Evolutionary conservation across 2,329 filamentous ascomycete species (phyloP), one percentile per base, ranked within the genome.

Genomic region (Sarocladiaceae sp.): DNA sequence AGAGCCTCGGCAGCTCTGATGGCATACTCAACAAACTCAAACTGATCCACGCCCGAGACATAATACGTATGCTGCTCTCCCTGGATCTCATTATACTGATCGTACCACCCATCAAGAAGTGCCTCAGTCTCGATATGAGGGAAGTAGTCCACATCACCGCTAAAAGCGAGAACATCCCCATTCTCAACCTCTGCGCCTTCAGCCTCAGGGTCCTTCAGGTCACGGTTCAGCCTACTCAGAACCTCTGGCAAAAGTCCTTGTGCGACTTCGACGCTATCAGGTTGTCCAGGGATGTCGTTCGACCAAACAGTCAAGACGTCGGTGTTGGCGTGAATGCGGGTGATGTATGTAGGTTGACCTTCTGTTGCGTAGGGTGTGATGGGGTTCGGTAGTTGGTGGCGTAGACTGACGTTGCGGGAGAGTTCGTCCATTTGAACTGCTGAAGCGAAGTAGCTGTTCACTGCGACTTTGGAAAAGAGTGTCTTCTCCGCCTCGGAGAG

Each of bases 101-200:
- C 39, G n/a, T 42, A 42, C 39, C 39, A 42, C 17, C 39, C 39
- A 25, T 42, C 39, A 25, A 42, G 39, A n/a, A 42, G 39, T 6
- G 13, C 39, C 13, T 22, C 39, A 8, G 39, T 42, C 8, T 20
- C 39, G 20, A 42, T 17, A n/a, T 42, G 39, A 22, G 39, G 39
- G 20, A 42, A 42, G 20, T 42, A 42, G 39, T 42, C 39, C 5
- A 42, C 39, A 7, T 42, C 17, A 6, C 39, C 39, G 25, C 39
- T 42, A n/a, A 42, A 42, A 4, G 39, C 39, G 17, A 42, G 39
- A 6, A 42, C 39, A 25, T 42, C 39, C 8, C 39, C 17, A 42
- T 42, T 42, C 5, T 15, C n/a, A 20, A 42, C 39, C 20, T 17
- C 17, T 17, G 6, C 11, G 22, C 39, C 39, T 25, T 42, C 6